These are phyloP conservation scores for Hansenula lynferdii DNA, from an alignment of 1,139 yeast species.

Conservation along the genomic window DNA sequence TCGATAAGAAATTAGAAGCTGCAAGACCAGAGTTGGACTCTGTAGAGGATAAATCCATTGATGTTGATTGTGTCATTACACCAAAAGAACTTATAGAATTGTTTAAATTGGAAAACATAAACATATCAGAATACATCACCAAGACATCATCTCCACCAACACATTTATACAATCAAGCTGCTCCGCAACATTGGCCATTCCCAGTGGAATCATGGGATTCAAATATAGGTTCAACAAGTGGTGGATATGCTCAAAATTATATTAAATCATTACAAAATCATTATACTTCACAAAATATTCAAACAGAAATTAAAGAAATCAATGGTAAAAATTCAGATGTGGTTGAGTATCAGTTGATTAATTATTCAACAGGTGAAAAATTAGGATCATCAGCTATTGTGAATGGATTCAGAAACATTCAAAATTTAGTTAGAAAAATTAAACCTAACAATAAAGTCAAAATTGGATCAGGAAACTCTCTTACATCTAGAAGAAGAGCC, in stretches of 20 bases:
- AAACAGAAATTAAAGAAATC: slow-evolving; percentile 20
- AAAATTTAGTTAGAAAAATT: slow-evolving; percentile 81
- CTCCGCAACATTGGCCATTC: slow-evolving; percentile 48
- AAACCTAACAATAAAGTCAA: slow-evolving; percentile 38
- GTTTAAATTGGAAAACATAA: slow-evolving; percentile 46
- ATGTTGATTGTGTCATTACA: slow-evolving; percentile 93
- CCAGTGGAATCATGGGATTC: slow-evolving; percentile 60
- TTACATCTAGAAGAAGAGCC: slow-evolving; percentile 29
- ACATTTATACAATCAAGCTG: slow-evolving; percentile 14
- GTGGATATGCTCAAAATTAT: slow-evolving; percentile 78
- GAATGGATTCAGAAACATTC: slow-evolving; percentile 92
- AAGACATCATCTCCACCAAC: slow-evolving; percentile 14
- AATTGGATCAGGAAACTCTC: slow-evolving; percentile 21
- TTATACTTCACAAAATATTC: slow-evolving; percentile 17
- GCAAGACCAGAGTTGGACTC: slow-evolving; percentile 64
- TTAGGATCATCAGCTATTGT: slow-evolving; percentile 72
- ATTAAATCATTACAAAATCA: slow-evolving; percentile 35
- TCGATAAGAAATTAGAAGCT: slow-evolving; percentile 93
- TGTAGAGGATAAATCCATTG: slow-evolving; percentile 30
- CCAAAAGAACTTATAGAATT: slow-evolving; percentile 81
- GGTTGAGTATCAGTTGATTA: slow-evolving; percentile 56
- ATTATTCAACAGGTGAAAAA: slow-evolving; percentile 26
- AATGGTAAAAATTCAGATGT: slow-evolving; percentile 77
- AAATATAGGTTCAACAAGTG: slow-evolving; percentile 79
- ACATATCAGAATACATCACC: slow-evolving; percentile 29